phyloP scores from a whole-genome alignment of 177 flowering plant genomes.

The Vitis hybrid region DNA sequence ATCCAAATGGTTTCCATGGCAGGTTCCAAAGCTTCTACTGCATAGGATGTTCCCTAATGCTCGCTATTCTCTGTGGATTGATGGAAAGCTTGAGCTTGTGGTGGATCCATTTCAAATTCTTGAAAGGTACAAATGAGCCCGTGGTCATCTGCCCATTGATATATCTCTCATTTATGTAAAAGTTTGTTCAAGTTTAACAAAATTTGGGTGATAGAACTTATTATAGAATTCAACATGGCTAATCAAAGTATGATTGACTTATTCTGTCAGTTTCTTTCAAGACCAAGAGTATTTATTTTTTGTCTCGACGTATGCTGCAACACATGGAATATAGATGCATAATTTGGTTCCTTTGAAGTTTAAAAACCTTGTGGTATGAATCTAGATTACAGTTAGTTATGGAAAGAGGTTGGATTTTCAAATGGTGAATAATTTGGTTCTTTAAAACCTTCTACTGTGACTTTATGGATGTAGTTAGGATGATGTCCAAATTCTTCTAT shows the following conservation, averaged over 20 bases:
- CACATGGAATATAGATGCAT: too few relatives aligned
- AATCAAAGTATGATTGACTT: background rate
- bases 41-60: constrained; percentile 49
- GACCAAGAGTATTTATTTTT: too few relatives aligned
- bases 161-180: background rate
- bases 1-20: constrained; percentile 2
- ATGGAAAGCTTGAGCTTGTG: constrained; percentile 53
- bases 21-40: constrained; percentile 49
- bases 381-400: too few relatives aligned
- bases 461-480: too few relatives aligned
- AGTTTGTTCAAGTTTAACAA: background rate
- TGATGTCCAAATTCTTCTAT: too few relatives aligned
- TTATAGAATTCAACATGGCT: background rate
- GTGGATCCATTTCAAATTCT: constrained; percentile 58
- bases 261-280: too few relatives aligned
- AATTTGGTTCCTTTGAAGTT: too few relatives aligned
- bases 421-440: too few relatives aligned
- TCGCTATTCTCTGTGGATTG: constrained; percentile 48
- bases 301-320: too few relatives aligned
- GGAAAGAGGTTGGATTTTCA: too few relatives aligned
- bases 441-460: too few relatives aligned
- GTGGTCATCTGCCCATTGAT: background rate
- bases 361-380: too few relatives aligned
- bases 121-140: constrained; percentile 34
- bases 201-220: background rate